These are phyloP conservation scores for Didymella arachidicola DNA, from an alignment of 2,329 filamentous ascomycete genomes.

Conservation along the genomic window DNA sequence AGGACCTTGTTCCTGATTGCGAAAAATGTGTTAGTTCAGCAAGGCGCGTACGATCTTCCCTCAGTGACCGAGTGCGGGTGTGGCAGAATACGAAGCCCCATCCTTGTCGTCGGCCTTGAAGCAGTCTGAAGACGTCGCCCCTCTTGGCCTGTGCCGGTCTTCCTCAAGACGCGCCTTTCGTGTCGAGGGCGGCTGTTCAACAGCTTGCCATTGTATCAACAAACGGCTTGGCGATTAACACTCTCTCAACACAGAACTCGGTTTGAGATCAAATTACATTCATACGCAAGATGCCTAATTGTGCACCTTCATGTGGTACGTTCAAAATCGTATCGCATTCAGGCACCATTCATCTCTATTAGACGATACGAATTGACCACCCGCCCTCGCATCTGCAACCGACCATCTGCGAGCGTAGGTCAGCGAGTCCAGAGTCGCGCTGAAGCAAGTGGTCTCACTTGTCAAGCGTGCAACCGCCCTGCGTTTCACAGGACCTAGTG, in stretches of 20 bases:
- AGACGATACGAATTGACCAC: slow-evolving; percentile 9
- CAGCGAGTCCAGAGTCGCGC: slow-evolving; percentile 21
- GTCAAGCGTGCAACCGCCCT: slow-evolving; percentile 27
- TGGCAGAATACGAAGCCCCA: slow-evolving; percentile 8
- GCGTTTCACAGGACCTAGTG: slow-evolving; percentile 30
- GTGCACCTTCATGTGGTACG: neutral
- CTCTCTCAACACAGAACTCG: slow-evolving; percentile 1
- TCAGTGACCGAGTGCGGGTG: slow-evolving; percentile 6
- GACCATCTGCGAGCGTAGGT: slow-evolving; percentile 23
- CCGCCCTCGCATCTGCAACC: slow-evolving; percentile 16
- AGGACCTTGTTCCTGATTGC: slow-evolving; percentile 6
- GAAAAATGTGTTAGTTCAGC: slow-evolving; percentile 15
- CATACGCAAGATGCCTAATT: neutral
- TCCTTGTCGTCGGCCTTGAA: slow-evolving; percentile 11
- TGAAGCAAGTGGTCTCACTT: slow-evolving; percentile 29
- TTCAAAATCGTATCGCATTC: neutral
- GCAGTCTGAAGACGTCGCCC: slow-evolving; percentile 15
- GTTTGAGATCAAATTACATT: neutral
- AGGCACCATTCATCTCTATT: slow-evolving; percentile 1
- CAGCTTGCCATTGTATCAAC: slow-evolving; percentile 7
- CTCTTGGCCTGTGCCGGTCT: slow-evolving; percentile 20
- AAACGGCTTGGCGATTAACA: neutral
- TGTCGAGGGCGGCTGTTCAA: slow-evolving; percentile 1
- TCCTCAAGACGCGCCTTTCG: slow-evolving; percentile 9
- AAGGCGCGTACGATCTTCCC: slow-evolving; percentile 14